phyloP scores from a whole-genome alignment of 192 early-diverging fungal species.

The Fimicolochytrium jonesii region DNA sequence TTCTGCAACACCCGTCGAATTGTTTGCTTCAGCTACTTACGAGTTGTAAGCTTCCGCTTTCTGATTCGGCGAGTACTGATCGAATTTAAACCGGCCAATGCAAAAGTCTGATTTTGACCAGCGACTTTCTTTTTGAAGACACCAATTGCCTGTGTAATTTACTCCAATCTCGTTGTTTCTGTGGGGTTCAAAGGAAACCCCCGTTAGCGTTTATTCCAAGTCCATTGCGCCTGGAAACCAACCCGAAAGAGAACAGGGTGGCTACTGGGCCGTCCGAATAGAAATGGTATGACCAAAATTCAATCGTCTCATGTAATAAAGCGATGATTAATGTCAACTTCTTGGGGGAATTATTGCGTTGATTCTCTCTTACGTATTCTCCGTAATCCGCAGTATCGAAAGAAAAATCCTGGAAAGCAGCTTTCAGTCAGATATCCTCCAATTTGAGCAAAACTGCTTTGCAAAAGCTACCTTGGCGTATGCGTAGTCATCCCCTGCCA shows the following conservation, averaged over 20 bases:
- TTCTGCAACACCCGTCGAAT: too few relatives aligned
- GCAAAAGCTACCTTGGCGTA: background rate
- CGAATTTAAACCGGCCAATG: constrained; percentile 6
- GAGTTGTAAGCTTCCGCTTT: constrained; percentile 3
- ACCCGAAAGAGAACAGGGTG: constrained; percentile 4
- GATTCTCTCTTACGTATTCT: constrained; percentile 5
- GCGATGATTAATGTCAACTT: too few relatives aligned
- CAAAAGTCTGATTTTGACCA: constrained; percentile 1
- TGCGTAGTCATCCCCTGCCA: constrained; percentile 2
- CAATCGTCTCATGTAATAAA: background rate
- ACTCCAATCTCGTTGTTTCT: constrained; percentile 11
- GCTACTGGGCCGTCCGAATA: constrained; percentile 4
- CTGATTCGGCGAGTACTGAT: background rate
- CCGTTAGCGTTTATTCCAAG: too few relatives aligned
- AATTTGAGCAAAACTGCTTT: too few relatives aligned
- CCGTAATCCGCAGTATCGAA: background rate
- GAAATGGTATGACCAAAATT: constrained; percentile 14
- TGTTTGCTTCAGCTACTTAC: too few relatives aligned
- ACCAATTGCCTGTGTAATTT: background rate
- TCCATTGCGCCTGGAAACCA: too few relatives aligned
- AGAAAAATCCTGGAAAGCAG: background rate
- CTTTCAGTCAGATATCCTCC: too few relatives aligned
- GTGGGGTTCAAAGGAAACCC: background rate
- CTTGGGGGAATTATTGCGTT: too few relatives aligned
- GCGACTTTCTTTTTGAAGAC: background rate